A percentile compares a stretch with the other conserved stretches of the same genome.
Evolutionary conservation across 164 flowering plant species (phyloP).

Genomic region (Piper longum): DNA sequence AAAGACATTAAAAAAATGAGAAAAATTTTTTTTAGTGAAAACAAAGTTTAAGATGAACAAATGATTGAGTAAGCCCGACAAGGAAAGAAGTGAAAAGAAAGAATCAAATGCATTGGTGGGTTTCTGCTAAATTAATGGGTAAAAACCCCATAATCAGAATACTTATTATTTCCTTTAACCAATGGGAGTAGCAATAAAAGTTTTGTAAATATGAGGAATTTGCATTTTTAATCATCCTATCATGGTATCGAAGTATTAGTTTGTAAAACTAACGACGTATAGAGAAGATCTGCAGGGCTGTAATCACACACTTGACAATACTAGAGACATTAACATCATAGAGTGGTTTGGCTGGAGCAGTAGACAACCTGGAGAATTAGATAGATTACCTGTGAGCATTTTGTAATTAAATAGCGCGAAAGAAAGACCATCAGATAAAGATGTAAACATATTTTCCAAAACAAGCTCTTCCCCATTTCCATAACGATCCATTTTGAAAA

Average conservation of each 20-base stretch:
- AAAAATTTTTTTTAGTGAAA: too few species aligned
- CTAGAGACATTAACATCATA: neutral
- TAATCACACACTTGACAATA: neutral
- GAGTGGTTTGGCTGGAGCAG: too few species aligned
- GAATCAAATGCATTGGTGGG: neutral
- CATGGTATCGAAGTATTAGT: too few species aligned
- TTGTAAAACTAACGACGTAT: too few species aligned
- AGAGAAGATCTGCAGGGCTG: too few species aligned
- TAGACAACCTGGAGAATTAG: too few species aligned
- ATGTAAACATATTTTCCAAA: conserved; percentile 37
- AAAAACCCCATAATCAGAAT: neutral
- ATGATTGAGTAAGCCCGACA: neutral
- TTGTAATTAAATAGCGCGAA: conserved; percentile 35
- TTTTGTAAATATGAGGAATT: too few species aligned
- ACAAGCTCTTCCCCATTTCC: conserved; percentile 72
- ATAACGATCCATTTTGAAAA: conserved; percentile 73
- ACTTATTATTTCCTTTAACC: too few species aligned
- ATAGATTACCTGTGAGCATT: conserved; percentile 43
- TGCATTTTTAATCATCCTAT: too few species aligned
- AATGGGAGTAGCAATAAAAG: too few species aligned
- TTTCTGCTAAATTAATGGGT: too few species aligned
- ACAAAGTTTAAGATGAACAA: neutral
- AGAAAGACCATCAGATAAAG: conserved; percentile 29
- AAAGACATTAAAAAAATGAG: conserved; percentile 1
- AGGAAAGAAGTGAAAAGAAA: neutral